Conservation (phyloP, 495 filamentous ascomycete genomes). For the Aspergillus steynii region DNA sequence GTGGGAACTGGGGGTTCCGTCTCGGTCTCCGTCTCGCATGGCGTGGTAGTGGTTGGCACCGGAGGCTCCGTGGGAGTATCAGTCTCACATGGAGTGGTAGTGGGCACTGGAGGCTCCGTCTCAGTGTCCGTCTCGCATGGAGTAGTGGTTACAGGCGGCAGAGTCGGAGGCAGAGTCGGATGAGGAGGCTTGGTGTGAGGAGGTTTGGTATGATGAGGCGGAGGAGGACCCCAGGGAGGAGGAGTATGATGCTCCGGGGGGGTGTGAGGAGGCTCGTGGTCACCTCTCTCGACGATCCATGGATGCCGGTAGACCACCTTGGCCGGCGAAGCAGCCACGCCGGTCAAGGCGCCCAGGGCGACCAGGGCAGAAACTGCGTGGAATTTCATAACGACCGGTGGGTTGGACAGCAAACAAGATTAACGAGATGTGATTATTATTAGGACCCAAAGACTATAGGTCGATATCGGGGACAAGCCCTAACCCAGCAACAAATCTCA, state of each 20-base stretch:
- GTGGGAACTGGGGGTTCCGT: too few relatives aligned
- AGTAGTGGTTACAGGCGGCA: background rate
- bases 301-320: background rate
- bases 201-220: too few relatives aligned
- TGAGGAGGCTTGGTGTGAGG: background rate
- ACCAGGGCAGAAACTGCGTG: background rate
- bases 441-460: background rate
- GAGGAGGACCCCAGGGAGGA: too few relatives aligned
- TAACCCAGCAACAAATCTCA: background rate
- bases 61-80: background rate
- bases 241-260: background rate
- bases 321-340: background rate
- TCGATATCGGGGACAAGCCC: background rate
- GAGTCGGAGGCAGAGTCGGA: background rate
- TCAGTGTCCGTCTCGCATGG: background rate
- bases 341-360: background rate
- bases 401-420: background rate
- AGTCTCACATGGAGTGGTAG: background rate
- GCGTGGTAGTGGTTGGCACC: background rate
- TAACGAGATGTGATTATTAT: background rate
- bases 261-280: background rate
- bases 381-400: background rate
- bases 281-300: background rate
- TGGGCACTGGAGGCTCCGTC: background rate
- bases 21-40: background rate